These are phyloP conservation scores for Camelina neglecta DNA, from an alignment of 345 rosid genomes.

Conservation along the genomic window DNA sequence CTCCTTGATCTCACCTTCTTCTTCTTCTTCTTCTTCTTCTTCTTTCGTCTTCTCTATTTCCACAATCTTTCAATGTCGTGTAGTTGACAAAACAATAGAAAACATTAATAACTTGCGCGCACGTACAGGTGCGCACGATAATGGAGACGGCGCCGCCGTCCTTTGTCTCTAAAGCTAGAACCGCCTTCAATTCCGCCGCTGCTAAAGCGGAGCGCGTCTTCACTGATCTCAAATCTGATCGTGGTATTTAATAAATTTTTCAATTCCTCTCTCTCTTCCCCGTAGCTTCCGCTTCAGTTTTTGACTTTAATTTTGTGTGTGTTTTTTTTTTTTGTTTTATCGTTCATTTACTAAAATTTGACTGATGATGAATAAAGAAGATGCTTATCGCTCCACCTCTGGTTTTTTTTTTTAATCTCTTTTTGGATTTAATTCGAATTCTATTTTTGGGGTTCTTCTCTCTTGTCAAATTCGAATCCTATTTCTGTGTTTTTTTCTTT, in stretches of 20 bases:
- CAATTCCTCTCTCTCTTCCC: not conserved
- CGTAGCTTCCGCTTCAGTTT: constrained; percentile 35
- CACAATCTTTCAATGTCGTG: constrained; percentile 39
- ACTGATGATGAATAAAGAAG: constrained; percentile 33
- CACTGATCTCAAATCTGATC: constrained; percentile 85
- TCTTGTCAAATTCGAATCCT: constrained; percentile 26
- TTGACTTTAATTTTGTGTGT: not conserved
- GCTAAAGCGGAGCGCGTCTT: constrained; percentile 98
- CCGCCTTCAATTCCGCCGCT: constrained; percentile 92
- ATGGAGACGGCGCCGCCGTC: constrained; percentile 67
- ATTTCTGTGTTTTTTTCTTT: constrained; percentile 23
- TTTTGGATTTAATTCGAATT: constrained; percentile 16
- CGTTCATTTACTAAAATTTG: constrained; percentile 47
- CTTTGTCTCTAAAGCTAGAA: constrained; percentile 86
- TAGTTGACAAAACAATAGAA: constrained; percentile 12
- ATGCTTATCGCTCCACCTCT: constrained; percentile 37
- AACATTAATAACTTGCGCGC: constrained; percentile 41
- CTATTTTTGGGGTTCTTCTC: constrained; percentile 32
- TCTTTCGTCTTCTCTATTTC: not conserved
- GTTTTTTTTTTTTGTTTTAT: not conserved
- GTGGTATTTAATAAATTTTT: constrained; percentile 48
- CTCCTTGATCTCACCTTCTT: constrained; percentile 41
- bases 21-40: constrained; percentile 7
- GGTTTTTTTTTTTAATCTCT: constrained; percentile 11
- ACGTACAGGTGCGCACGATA: constrained; percentile 48